Evolutionary conservation across 225 moss, liverwort and hornwort genomes (phyloP), one percentile per base, ranked within the genome.

Genomic region (Rhytidiadelphus loreus): DNA sequence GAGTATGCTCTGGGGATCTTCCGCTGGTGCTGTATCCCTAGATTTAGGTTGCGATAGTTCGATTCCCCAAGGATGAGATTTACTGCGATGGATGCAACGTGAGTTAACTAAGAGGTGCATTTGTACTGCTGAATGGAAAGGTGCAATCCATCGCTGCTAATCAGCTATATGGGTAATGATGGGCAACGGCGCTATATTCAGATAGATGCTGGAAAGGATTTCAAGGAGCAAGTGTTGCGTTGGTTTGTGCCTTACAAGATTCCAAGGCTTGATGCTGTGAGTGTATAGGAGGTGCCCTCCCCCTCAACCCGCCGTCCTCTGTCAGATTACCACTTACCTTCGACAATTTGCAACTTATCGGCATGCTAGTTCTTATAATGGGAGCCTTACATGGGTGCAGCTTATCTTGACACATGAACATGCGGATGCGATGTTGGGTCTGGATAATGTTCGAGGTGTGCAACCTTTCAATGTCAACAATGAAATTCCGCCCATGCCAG

Each of bases 361-460:
- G 35, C 58, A 83, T 86, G 89, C 85, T 62, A 68, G 72, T 90
- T 85, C 88, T 83, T 83, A 92, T 80, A 29, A 81, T 87, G 75
- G 63, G 77, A 52, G n/a, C 72, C 24, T 82, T 86, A 68, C 60
- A 70, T 87, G 83, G 81, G 83, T 92, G 93, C 95, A 97, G 97
- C 96, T 99, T 85, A 94, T 99, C 87, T 95, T 99, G 95, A 97
- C 98, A 22, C 98, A 99, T 89, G 98, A 99, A 84, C 98, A 99
- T 83, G 97, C 98, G 82, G 98, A 99, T 94, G 98, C 98, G 82
- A 94, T 96, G 69, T 89, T 99, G 88, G 98, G 98, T 48, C 86
- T 99, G 91, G 98, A 99, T 88, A 95, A 96, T 88, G 94, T 99
- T 78, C 95, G 98, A 93, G 98, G 98, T 76, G 97, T 99, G 55